A percentile compares a stretch with the other conserved stretches of the same genome.
Conservation (phyloP, 345 rosid species). For the Populus nigra region DNA sequence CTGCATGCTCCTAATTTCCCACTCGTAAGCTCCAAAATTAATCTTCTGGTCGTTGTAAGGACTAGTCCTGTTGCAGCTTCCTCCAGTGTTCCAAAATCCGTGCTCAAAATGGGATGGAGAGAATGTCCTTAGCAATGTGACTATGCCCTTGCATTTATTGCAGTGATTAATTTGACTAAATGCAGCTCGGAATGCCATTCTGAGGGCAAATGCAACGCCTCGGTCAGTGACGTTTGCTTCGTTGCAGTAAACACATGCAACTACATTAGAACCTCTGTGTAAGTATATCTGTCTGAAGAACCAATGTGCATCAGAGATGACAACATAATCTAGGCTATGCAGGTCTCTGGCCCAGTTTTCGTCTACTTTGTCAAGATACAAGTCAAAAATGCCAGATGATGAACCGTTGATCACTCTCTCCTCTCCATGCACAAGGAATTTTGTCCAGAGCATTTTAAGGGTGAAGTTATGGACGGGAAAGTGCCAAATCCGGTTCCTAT, state of each 20-base stretch:
- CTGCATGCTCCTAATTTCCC: constrained; percentile 53
- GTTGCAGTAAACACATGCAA: constrained; percentile 70
- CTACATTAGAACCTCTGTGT: constrained; percentile 29
- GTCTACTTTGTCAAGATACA: constrained; percentile 50
- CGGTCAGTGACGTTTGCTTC: constrained; percentile 43
- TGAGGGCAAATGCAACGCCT: constrained; percentile 41
- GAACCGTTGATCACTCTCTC: constrained; percentile 53
- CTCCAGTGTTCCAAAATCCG: constrained; percentile 77
- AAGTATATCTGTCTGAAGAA: constrained; percentile 65
- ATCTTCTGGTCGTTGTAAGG: constrained; percentile 39
- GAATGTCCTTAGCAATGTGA: constrained; percentile 63
- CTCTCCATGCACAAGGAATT: constrained; percentile 53
- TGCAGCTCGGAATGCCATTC: constrained; percentile 48
- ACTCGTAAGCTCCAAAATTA: constrained; percentile 26
- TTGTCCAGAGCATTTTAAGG: constrained; percentile 60
- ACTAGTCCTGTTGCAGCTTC: constrained; percentile 53
- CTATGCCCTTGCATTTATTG: constrained; percentile 31
- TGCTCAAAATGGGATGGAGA: constrained; percentile 88
- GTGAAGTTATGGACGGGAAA: constrained; percentile 63
- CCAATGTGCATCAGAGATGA: constrained; percentile 76
- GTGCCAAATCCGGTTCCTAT: constrained; percentile 65
- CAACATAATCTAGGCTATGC: constrained; percentile 42
- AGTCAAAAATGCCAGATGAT: constrained; percentile 41
- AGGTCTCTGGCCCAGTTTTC: constrained; percentile 43
- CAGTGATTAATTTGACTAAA: constrained; percentile 42